Evolutionary conservation across 108 stramenopile genomes (phyloP).

Genomic region (Aureococcus anophagefferens): DNA sequence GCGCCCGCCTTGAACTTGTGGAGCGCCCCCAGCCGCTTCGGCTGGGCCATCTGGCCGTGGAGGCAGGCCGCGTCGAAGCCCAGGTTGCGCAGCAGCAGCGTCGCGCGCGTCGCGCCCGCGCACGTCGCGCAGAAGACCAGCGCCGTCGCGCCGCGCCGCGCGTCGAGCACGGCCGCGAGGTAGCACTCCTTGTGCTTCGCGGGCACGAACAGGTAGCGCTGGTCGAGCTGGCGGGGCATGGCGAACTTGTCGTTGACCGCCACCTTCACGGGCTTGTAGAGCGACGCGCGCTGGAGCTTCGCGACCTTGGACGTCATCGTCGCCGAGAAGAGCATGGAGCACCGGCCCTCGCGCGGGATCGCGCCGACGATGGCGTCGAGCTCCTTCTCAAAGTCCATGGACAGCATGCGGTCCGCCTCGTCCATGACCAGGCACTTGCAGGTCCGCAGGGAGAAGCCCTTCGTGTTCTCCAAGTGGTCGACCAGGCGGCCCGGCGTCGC

Average conservation of each 20-base stretch:
- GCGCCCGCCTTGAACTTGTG: slow-evolving; percentile 76
- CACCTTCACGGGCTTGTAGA: slow-evolving; percentile 78
- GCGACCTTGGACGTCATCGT: slow-evolving; percentile 97
- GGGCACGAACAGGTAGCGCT: slow-evolving; percentile 95
- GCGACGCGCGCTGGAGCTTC: slow-evolving; percentile 88
- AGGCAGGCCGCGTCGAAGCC: slow-evolving; percentile 91
- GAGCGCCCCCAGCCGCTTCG: slow-evolving; percentile 91
- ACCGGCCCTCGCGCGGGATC: slow-evolving; percentile 64
- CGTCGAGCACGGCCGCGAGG: slow-evolving; percentile 88
- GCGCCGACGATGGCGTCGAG: slow-evolving; percentile 80
- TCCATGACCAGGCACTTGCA: slow-evolving; percentile 87
- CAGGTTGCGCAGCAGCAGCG: slow-evolving; percentile 87
- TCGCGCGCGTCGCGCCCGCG: slow-evolving; percentile 82
- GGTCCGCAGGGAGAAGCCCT: slow-evolving; percentile 83
- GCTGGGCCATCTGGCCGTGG: slow-evolving; percentile 96
- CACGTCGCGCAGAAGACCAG: slow-evolving; percentile 96
- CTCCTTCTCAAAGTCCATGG: slow-evolving; percentile 61
- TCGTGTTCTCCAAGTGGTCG: slow-evolving; percentile 96
- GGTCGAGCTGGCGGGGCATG: slow-evolving; percentile 84
- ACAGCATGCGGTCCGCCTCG: slow-evolving; percentile 98
- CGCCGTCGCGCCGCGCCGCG: slow-evolving; percentile 85
- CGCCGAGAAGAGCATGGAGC: slow-evolving; percentile 91
- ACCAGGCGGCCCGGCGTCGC: slow-evolving; percentile 95
- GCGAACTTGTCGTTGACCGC: slow-evolving; percentile 88
- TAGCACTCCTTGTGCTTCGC: slow-evolving; percentile 99